Evolutionary conservation across 768 basidiomycete genomes (phyloP), one percentile per base, ranked within the genome.

Genomic region (Suillus weaverae): DNA sequence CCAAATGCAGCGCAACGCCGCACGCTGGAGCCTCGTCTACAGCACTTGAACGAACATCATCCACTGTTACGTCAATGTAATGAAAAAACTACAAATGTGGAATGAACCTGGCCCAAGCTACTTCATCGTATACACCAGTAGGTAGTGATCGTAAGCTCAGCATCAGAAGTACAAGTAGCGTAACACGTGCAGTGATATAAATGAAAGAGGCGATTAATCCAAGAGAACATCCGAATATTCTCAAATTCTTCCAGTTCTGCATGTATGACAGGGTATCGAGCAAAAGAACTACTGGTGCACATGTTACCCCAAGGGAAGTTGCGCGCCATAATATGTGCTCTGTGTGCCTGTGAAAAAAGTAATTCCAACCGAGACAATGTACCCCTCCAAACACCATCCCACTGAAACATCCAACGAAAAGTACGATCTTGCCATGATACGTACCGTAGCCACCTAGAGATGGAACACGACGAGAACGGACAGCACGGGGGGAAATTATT

Each of bases 341-440:
- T 20, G 36, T 33, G 3, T 26, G n/a, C 1, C 66, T 68, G 8
- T 71, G 67, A 50, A 73, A 75, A 0, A 39, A 5, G 9, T 70
- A 63, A 36, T 63, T 53, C 76, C 73, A 73, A 2, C 70, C 71
- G 2, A 67, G 51, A 54, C 69, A 71, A 59, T 77, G 74, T 36
- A 77, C 66, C 6, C 56, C 71, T 22, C 74, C 76, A 43, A 77
- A 77, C 14, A 70, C 20, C 6, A 53, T 62, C 3, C 62, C 72
- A 20, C 66, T 54, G 20, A 65, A 26, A 16, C 39, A 50, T 33
- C 22, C 50, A 44, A 57, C 33, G 11, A 56, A 5, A 33, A 33
- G 51, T 20, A 54, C 1, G 9, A 18, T 53, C 18, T 18, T 9
- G 18, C 0, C 16, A 50, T 10, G 48, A 50, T 0, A n/a, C n/a